Evolutionary conservation across 257 asterid genomes (phyloP).

Genomic region (Ligustrum vulgare): DNA sequence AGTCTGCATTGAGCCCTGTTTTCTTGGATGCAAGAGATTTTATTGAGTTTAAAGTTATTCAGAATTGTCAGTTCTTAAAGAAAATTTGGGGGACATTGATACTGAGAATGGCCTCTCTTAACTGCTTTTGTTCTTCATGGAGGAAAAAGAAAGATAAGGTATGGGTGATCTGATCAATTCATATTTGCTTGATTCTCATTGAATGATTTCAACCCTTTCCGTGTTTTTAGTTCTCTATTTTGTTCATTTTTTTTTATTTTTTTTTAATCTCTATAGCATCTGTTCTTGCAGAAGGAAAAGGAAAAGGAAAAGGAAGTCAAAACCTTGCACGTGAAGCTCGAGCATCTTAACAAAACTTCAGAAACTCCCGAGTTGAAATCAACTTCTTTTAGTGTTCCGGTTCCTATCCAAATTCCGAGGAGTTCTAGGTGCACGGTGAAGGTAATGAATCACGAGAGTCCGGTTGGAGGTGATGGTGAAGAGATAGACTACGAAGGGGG

Average conservation of each 20-base stretch:
- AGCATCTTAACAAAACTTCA: slow-evolving; percentile 34
- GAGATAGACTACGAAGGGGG: slow-evolving; percentile 65
- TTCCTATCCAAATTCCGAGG: slow-evolving; percentile 36
- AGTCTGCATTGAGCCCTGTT: slow-evolving; percentile 18
- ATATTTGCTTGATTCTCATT: background rate
- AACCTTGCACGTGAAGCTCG: slow-evolving; percentile 38
- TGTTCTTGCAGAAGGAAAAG: slow-evolving; percentile 33
- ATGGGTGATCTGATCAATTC: background rate
- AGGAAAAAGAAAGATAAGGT: slow-evolving; percentile 54
- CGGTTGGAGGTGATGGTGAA: slow-evolving; percentile 36
- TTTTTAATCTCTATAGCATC: background rate
- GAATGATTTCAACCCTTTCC: background rate
- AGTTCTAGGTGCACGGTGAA: slow-evolving; percentile 45
- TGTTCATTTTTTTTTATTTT: background rate
- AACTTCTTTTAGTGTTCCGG: slow-evolving; percentile 47
- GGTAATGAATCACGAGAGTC: slow-evolving; percentile 63
- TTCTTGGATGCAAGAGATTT: background rate
- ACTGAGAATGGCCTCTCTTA: slow-evolving; percentile 42
- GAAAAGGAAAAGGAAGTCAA: slow-evolving; percentile 21
- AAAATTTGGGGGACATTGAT: background rate
- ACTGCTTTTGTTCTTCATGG: slow-evolving; percentile 46
- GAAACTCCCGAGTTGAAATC: slow-evolving; percentile 39
- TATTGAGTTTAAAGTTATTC: slow-evolving; percentile 7
- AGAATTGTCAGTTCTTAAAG: background rate
- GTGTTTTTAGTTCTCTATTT: background rate